phyloP scores from a whole-genome alignment of 768 basidiomycete genomes.

The Vararia minispora region DNA sequence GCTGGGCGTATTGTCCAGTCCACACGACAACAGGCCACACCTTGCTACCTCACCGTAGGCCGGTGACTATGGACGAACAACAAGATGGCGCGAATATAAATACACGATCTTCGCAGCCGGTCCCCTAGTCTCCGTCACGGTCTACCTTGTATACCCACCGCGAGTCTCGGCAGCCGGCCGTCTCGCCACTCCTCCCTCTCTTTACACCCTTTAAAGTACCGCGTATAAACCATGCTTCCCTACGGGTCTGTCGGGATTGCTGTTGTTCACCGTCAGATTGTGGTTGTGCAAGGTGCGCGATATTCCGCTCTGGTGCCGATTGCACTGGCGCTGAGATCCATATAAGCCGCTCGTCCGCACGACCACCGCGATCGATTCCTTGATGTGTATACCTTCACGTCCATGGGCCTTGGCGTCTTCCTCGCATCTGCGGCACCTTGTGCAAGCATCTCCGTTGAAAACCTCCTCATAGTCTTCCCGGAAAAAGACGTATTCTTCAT shows the following conservation, averaged over 20 bases:
- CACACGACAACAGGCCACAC: too few species aligned
- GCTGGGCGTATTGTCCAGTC: too few species aligned
- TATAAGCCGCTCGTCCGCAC: conserved; percentile 47
- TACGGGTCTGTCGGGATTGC: conserved; percentile 57
- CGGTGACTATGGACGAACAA: too few species aligned
- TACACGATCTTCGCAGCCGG: too few species aligned
- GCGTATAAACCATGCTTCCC: conserved; percentile 9
- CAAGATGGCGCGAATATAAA: too few species aligned
- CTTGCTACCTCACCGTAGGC: too few species aligned
- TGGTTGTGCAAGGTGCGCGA: conserved; percentile 51
- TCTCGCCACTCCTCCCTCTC: too few species aligned
- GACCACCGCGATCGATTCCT: conserved; percentile 43
- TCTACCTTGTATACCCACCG: too few species aligned
- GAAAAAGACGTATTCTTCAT: conserved; percentile 22
- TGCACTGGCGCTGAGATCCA: not conserved
- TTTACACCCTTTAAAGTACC: not conserved
- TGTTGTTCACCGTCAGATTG: conserved; percentile 54
- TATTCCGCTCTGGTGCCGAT: not conserved
- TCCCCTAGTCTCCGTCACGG: too few species aligned
- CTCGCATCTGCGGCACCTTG: conserved; percentile 46
- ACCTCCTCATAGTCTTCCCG: conserved; percentile 51
- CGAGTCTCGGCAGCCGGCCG: too few species aligned
- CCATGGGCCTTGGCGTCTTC: conserved; percentile 57
- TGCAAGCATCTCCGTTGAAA: conserved; percentile 49
- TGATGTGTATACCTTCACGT: conserved; percentile 54